Base-by-base conservation (phyloP, 768 basidiomycete species). In the Hebeloma cylindrosporum region DNA sequence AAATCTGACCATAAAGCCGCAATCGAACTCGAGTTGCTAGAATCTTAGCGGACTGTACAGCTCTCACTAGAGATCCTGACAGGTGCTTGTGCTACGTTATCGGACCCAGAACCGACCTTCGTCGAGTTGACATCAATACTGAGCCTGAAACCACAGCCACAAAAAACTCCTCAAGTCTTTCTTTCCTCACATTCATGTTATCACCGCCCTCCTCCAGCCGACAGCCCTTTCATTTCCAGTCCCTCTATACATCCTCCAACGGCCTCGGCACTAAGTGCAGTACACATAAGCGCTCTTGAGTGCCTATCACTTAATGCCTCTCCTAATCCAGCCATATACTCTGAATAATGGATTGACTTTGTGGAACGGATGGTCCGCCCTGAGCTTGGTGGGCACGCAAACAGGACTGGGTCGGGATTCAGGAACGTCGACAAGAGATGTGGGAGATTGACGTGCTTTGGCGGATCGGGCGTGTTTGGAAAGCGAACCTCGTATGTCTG, bases 401-500 rank as follows among this genome's bases (percentile, higher is more conserved):
- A 70, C 67, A 4, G 75, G 74, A 3, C 61, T 74, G 2, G 85
- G 84, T 4, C n/a, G n/a, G n/a, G n/a, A n/a, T n/a, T n/a, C 82
- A 87, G 57, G 88, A 88, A 58, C 69, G 76, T 44, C 73, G 85
- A 50, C 71, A 71, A 50, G 85, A 89, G 43, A 77, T 92, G 62
- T 91, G 93, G 83, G 78, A 85, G 43, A 73, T 85, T 36, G 93
- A 93, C 5, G 90, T 88, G 26, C 72, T 93, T 4, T 93, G 92
- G 92, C 92, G 91, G 16, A 65, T 93, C n/a, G 87, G 83, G 4
- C 79, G 77, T 43, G 70, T 91, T 11, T 89, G 85, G 75, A 81
- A 81, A 50, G 82, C 83, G 16, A 64, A 63, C 46, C 50, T 93
- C 51, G 89, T 89, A 58, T 45, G 74, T 48, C 11, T 29, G 25